Evolutionary conservation across 495 filamentous ascomycete genomes (phyloP), one percentile per base, ranked within the genome.

Genomic region (Penicillium paxilli): DNA sequence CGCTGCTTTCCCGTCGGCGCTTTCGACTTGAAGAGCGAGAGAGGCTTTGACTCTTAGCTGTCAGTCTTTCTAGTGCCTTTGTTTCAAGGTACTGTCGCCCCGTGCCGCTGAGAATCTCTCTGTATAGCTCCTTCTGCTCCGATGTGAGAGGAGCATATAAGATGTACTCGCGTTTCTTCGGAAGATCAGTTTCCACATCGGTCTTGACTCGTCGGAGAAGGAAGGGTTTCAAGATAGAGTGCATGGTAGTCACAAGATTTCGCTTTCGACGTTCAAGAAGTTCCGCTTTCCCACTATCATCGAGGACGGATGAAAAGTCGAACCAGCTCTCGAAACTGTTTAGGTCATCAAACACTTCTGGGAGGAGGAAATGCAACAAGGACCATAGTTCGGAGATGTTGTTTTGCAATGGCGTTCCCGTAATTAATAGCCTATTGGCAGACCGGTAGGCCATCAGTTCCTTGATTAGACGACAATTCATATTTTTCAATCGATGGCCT

Each of bases 331-430:
- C 90, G 55, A 98, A 98, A 10, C 87, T 86, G 55, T 90, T 86
- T 64, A 93, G 84, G 64, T 95, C 88, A 52, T 90, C 84, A 63
- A 98, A 98, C 33, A 96, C 90, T 33, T 89, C 87, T 2, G 94
- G 94, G 38, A 98, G 81, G 2, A 98, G 77, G 58, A 98, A 98
- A 67, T 98, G 91, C 2, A 98, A 78, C 14, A 98, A 75, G 0
- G 94, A 97, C 94, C 94, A 98, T 2, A 98, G 72, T 62, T 98
- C 94, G 14, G 89, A 85, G 5, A 98, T 84, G 61, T 97, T 98
- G 60, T 98, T 98, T 62, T 98, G 94, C 2, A 98, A 71, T 0
- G 94, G 94, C 0, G 94, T 98, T 5, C 94, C 94, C 0, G 94
- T 98, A 51, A 98, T 93, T 2, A 98, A 83, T 0, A 98, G 82